Base-by-base conservation (phyloP, 306 rosid genomes). In the Gynostemma pentaphyllum region DNA sequence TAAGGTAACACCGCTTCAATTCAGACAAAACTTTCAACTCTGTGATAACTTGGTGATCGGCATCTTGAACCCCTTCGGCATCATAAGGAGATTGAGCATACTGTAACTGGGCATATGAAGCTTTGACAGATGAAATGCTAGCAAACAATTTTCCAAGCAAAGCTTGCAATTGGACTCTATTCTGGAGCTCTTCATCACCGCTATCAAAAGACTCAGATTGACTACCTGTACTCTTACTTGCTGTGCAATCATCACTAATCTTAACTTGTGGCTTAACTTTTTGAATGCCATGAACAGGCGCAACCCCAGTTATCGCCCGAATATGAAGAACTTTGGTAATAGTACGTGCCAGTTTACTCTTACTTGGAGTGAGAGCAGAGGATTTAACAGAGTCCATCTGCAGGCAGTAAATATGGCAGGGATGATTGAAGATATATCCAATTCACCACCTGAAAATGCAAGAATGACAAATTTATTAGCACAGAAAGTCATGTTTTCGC, bases 301-400 rank as follows among this genome's bases (percentile, higher is more conserved):
- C 66, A 66, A 84, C 65, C 32, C 97, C 97, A 21, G 87, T 71
- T 18, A 82, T 64, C 7, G 80, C 77, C 34, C 80, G 81, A 9
- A 85, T 73, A 61, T 88, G 86, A 73, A 92, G 94, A 80, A 92
- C 85, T 77, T 88, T 92, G 0, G 95, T 84, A 21, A 92, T 66
- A 3, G 82, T 66, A 8, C 88, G 81, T 6, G 76, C 95, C 47
- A 88, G 59, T 71, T 69, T 85, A 70, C 78, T 79, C 88, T 80
- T 88, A 7, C 71, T 46, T 30, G 98, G 87, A 24, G 86, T 81
- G 24, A 77, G 77, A 15, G 83, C 70, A 4, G 81, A 80, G 2
- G 85, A 77, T 65, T 81, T 82, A 62, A 88, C 79, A 0, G 96
- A 76, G 40, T 88, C 98, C 98, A 92, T 92, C 87, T 80, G 70